phyloP scores from a whole-genome alignment of 2,329 filamentous ascomycete species.

The Aspergillus arachidicola region DNA sequence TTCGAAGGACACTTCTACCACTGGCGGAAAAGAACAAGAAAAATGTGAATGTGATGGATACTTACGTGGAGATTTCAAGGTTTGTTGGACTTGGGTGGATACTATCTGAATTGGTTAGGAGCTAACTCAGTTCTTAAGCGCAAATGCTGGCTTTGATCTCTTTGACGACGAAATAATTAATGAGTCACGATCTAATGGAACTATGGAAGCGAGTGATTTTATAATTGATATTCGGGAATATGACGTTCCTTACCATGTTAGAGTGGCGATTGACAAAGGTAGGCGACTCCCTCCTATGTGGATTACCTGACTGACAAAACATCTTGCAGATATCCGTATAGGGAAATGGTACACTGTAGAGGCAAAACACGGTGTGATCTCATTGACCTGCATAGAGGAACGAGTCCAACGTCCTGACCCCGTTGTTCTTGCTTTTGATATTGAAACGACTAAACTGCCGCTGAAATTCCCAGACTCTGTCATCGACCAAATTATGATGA shows the following conservation, averaged over 20 bases:
- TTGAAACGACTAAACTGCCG: constrained; percentile 93
- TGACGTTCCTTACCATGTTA: constrained; percentile 98
- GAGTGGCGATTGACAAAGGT: constrained; percentile 96
- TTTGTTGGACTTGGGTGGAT: constrained; percentile 37
- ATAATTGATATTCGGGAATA: constrained; percentile 99
- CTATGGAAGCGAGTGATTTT: constrained; percentile 90
- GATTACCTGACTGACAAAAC: constrained; percentile 24
- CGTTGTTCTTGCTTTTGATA: constrained; percentile 98
- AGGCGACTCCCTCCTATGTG: not conserved
- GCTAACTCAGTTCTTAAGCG: constrained; percentile 51
- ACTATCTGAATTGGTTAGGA: not conserved
- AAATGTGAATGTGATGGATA: constrained; percentile 95
- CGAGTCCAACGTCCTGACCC: constrained; percentile 89
- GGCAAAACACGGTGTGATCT: constrained; percentile 85
- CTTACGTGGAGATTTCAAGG: constrained; percentile 94
- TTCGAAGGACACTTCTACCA: constrained; percentile 80
- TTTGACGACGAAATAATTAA: constrained; percentile 89
- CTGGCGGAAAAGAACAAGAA: constrained; percentile 96
- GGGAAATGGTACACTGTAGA: constrained; percentile 98
- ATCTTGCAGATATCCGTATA: constrained; percentile 76
- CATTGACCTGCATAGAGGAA: constrained; percentile 82
- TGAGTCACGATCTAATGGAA: constrained; percentile 75
- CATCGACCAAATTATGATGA: constrained; percentile 99
- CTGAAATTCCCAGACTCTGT: constrained; percentile 95
- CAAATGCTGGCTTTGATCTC: constrained; percentile 84